These are phyloP conservation scores for Suillus discolor DNA, from an alignment of 768 basidiomycete genomes.

Conservation along the genomic window DNA sequence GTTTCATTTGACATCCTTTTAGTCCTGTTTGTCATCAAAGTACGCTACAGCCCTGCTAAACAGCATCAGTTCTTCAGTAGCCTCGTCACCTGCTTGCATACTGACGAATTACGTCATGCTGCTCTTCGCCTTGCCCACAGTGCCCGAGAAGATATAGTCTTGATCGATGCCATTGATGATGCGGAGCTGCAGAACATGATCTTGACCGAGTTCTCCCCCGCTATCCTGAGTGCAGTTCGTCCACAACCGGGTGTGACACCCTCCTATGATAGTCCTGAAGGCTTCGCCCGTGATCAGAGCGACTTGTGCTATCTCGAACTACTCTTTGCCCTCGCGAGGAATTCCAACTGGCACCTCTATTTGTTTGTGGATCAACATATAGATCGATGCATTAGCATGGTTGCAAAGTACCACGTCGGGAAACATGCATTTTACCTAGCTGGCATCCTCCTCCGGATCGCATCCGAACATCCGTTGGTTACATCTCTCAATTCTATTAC, in stretches of 20 bases:
- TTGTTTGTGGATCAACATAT: not conserved
- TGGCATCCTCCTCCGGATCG: not conserved
- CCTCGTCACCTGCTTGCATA: not conserved
- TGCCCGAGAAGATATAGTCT: not conserved
- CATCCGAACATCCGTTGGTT: not conserved
- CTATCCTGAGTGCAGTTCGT: not conserved
- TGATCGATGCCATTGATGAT: not conserved
- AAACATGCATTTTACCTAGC: not conserved
- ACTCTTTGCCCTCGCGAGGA: not conserved
- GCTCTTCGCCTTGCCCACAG: not conserved
- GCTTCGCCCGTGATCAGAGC: rapidly evolving
- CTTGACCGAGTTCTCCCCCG: not conserved
- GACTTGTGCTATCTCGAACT: not conserved
- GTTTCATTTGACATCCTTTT: not conserved
- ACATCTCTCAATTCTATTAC: not conserved
- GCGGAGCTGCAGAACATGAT: not conserved
- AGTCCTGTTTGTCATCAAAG: not conserved
- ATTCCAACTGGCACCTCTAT: not conserved
- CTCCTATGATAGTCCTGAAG: not conserved
- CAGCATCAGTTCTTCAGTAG: not conserved
- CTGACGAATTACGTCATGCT: not conserved
- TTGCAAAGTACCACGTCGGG: rapidly evolving
- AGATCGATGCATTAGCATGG: not conserved
- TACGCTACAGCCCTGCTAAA: not conserved
- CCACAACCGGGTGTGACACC: not conserved